phyloP scores from a whole-genome alignment of 2,329 filamentous ascomycete species.

The Neopestalotiopsis sp. region DNA sequence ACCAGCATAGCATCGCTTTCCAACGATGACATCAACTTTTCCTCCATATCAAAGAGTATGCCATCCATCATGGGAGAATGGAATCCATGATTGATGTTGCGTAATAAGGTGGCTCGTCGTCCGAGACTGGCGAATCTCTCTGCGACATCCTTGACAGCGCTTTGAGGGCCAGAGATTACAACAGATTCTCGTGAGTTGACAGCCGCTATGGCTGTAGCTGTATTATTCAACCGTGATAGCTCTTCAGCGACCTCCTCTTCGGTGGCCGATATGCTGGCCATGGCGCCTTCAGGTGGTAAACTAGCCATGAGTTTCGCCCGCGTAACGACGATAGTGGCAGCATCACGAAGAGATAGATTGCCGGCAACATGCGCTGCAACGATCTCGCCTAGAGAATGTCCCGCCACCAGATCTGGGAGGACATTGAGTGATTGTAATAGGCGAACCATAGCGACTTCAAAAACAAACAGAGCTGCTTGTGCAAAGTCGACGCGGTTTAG shows the following conservation, averaged over 20 bases:
- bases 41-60: conserved; percentile 8
- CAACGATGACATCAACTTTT: background rate
- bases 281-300: background rate
- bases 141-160: conserved; percentile 11
- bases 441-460: conserved; percentile 33
- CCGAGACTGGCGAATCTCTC: conserved; percentile 7
- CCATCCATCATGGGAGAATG: conserved; percentile 15
- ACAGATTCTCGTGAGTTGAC: conserved; percentile 12
- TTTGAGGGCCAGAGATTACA: conserved; percentile 13
- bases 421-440: conserved; percentile 33
- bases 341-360: conserved; percentile 30
- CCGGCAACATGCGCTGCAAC: conserved; percentile 33
- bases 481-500: conserved; percentile 32
- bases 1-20: no score
- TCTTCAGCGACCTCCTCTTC: conserved; percentile 10
- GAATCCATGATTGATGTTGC: conserved; percentile 16
- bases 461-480: conserved; percentile 34
- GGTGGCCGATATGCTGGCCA: conserved; percentile 1
- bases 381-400: conserved; percentile 31
- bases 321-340: conserved; percentile 31
- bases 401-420: conserved; percentile 27
- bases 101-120: conserved; percentile 9
- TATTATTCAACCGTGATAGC: background rate
- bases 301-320: conserved; percentile 31
- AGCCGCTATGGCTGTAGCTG: conserved; percentile 5